Evolutionary conservation across 345 rosid species (phyloP).

Genomic region (Microcos paniculata): DNA sequence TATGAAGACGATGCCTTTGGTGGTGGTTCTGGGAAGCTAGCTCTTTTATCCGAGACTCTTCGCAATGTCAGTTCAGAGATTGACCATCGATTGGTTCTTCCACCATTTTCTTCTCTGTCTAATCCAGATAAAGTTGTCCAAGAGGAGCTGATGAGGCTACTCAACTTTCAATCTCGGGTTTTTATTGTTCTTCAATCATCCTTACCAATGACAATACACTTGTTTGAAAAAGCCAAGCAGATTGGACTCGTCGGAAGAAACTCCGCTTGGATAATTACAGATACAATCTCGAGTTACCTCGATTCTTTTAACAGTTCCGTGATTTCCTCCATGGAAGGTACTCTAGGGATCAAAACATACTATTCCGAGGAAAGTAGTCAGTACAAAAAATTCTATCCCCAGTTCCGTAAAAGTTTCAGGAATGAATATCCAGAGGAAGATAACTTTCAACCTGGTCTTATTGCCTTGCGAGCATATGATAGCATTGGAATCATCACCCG

Average conservation of each 20-base stretch:
- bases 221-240: slow-evolving; percentile 41
- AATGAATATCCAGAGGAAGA: slow-evolving; percentile 26
- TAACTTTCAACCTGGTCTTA: slow-evolving; percentile 32
- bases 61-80: slow-evolving; percentile 33
- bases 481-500: slow-evolving; percentile 25
- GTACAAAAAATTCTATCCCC: slow-evolving; percentile 22
- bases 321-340: slow-evolving; percentile 45
- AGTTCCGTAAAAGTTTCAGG: slow-evolving; percentile 24
- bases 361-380: slow-evolving; percentile 15
- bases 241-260: slow-evolving; percentile 38
- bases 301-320: slow-evolving; percentile 39
- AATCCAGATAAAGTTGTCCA: slow-evolving; percentile 20
- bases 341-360: slow-evolving; percentile 39
- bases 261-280: slow-evolving; percentile 46
- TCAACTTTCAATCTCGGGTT: slow-evolving; percentile 30
- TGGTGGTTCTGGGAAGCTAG: slow-evolving; percentile 27
- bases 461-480: slow-evolving; percentile 43
- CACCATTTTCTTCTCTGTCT: slow-evolving; percentile 28
- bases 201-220: slow-evolving; percentile 25
- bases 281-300: slow-evolving; percentile 27
- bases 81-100: slow-evolving; percentile 40
- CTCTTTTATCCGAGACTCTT: slow-evolving; percentile 34
- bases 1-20: slow-evolving; percentile 40
- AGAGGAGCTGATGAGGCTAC: slow-evolving; percentile 30
- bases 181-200: slow-evolving; percentile 49